Percentiles rank a stretch among this genome's conserved stretches.
Evolutionary conservation across 2,329 filamentous ascomycete genomes (phyloP).

Genomic region (Claviceps lovelessii): DNA sequence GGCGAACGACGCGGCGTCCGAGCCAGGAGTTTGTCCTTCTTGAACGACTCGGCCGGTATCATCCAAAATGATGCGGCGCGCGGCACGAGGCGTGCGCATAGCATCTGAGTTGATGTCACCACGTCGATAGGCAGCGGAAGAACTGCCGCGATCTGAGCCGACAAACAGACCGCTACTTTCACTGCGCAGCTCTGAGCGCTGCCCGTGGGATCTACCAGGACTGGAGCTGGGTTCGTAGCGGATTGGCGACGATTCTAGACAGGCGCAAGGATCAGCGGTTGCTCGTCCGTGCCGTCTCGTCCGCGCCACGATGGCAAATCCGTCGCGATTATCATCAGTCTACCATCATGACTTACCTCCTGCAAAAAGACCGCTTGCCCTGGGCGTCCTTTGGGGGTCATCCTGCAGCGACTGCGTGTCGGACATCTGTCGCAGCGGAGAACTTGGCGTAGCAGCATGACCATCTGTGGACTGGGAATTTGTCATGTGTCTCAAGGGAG

Average conservation of each 20-base stretch:
- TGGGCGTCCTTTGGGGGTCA: constrained; percentile 52
- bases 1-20: constrained; percentile 46
- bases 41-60: constrained; percentile 43
- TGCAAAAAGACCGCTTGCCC: constrained; percentile 44
- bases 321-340: not conserved
- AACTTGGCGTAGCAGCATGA: constrained; percentile 34
- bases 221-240: constrained; percentile 84
- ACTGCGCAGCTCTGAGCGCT: constrained; percentile 60
- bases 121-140: constrained; percentile 44
- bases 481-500: constrained; percentile 42
- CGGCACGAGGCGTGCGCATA: constrained; percentile 37
- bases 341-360: constrained; percentile 38
- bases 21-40: constrained; percentile 35
- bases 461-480: constrained; percentile 37
- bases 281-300: not conserved
- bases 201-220: constrained; percentile 49
- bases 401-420: constrained; percentile 37
- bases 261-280: constrained; percentile 5
- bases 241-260: constrained; percentile 76
- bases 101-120: constrained; percentile 80
- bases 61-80: constrained; percentile 44
- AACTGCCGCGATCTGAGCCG: constrained; percentile 43
- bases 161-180: constrained; percentile 84
- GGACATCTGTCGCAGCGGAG: constrained; percentile 44
- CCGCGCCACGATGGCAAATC: not conserved